These are phyloP conservation scores for Barnettozyma californica DNA, from an alignment of 805 yeast species.

Conservation along the genomic window DNA sequence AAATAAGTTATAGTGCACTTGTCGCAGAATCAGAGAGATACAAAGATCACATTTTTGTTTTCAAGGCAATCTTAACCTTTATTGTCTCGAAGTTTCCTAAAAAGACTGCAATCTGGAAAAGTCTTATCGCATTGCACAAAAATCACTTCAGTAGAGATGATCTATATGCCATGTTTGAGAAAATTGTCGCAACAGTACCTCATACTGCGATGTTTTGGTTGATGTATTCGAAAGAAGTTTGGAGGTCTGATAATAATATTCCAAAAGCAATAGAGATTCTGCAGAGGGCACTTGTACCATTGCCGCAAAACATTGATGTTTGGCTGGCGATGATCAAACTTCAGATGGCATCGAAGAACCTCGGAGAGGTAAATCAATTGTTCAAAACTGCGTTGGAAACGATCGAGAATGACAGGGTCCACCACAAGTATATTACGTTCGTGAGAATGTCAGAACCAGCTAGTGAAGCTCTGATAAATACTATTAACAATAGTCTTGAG, in stretches of 20 bases:
- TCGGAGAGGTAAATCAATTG: constrained; percentile 31
- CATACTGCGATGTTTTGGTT: constrained; percentile 46
- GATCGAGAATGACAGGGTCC: constrained; percentile 42
- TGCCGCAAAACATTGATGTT: constrained; percentile 46
- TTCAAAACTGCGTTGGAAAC: constrained; percentile 34
- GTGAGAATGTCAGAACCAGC: constrained; percentile 35
- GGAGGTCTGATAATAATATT: constrained; percentile 43
- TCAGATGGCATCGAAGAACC: constrained; percentile 40
- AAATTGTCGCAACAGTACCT: constrained; percentile 48
- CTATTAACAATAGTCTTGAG: constrained; percentile 39
- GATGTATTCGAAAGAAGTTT: constrained; percentile 68
- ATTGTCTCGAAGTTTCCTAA: constrained; percentile 44
- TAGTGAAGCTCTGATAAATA: constrained; percentile 35
- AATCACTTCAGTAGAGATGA: constrained; percentile 23
- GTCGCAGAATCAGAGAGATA: constrained; percentile 22
- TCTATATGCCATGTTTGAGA: constrained; percentile 44
- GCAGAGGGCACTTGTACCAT: constrained; percentile 36
- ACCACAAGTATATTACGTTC: constrained; percentile 56
- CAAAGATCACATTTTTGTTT: constrained; percentile 16
- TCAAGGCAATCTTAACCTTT: constrained; percentile 40
- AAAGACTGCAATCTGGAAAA: constrained; percentile 43
- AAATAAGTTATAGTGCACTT: constrained; percentile 22
- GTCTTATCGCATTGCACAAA: constrained; percentile 35
- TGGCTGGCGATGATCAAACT: constrained; percentile 73
- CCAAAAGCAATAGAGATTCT: constrained; percentile 51